Percentiles rank a stretch among this genome's conserved stretches.
Evolutionary conservation across 2,329 filamentous ascomycete species (phyloP).

Genomic region (Exophiala xenobiotica): DNA sequence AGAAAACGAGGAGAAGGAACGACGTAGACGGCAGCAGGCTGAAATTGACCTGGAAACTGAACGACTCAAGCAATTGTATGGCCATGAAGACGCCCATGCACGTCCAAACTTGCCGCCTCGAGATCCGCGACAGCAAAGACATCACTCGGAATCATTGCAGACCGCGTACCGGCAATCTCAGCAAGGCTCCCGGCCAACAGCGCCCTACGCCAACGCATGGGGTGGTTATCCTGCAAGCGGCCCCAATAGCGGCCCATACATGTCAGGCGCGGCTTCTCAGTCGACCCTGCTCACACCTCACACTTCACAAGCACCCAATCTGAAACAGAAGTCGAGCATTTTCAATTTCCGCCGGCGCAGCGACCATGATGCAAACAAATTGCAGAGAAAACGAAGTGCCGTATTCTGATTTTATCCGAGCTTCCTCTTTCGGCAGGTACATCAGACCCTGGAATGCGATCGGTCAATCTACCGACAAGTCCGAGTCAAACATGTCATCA

Average conservation of each 20-base stretch:
- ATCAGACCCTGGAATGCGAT: slow-evolving; percentile 3
- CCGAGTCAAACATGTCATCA: slow-evolving; percentile 20
- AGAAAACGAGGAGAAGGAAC: slow-evolving; percentile 54
- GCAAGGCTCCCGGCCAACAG: slow-evolving; percentile 5
- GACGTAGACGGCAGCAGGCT: slow-evolving; percentile 49
- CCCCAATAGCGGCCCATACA: slow-evolving; percentile 29
- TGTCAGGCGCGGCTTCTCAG: slow-evolving; percentile 28
- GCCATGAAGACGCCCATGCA: slow-evolving; percentile 32
- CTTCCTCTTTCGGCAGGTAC: slow-evolving; percentile 18
- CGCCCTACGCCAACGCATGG: slow-evolving; percentile 11
- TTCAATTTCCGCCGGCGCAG: slow-evolving; percentile 43
- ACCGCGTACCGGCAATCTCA: slow-evolving; percentile 21
- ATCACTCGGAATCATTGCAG: slow-evolving; percentile 23
- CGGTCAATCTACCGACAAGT: slow-evolving; percentile 14
- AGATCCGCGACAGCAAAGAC: slow-evolving; percentile 17
- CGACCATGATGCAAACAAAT: slow-evolving; percentile 36
- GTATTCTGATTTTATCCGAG: slow-evolving; percentile 39
- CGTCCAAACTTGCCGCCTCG: slow-evolving; percentile 24
- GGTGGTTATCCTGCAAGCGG: slow-evolving; percentile 5
- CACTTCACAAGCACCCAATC: slow-evolving; percentile 11
- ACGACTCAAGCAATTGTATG: slow-evolving; percentile 62
- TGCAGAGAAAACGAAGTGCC: slow-evolving; percentile 48
- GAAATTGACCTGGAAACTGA: slow-evolving; percentile 75
- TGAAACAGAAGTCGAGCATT: slow-evolving; percentile 46
- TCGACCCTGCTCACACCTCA: slow-evolving; percentile 24